These are phyloP conservation scores for Tricharina praecox DNA, from an alignment of 495 filamentous ascomycete species.

Conservation along the genomic window DNA sequence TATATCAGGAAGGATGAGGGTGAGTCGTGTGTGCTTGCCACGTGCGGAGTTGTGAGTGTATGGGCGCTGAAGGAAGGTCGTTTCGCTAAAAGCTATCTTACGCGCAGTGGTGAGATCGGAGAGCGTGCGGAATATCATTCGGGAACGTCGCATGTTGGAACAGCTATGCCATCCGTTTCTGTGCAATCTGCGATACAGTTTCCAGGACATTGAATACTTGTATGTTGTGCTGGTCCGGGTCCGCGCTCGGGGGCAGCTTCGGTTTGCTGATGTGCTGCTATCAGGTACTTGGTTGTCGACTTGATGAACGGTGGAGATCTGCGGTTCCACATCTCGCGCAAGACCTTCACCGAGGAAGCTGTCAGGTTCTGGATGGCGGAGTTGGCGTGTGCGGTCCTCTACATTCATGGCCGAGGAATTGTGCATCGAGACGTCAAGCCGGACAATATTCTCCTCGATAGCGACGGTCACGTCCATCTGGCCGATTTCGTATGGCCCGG, in stretches of 20 bases:
- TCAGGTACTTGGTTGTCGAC: constrained; percentile 91
- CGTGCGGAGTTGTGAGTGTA: neutral
- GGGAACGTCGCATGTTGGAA: constrained; percentile 92
- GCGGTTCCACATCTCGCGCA: constrained; percentile 93
- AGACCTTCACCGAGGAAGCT: constrained; percentile 94
- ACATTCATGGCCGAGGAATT: constrained; percentile 82
- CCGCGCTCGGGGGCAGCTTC: too few relatives aligned
- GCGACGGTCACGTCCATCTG: constrained; percentile 89
- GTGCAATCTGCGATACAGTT: constrained; percentile 96
- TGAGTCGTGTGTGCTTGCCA: constrained; percentile 29
- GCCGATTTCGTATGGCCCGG: constrained; percentile 72
- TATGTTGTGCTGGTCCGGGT: constrained; percentile 34
- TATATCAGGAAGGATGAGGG: constrained; percentile 99
- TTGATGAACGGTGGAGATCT: constrained; percentile 96
- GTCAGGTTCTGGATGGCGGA: constrained; percentile 94
- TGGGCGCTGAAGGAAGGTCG: neutral
- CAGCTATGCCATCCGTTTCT: constrained; percentile 95
- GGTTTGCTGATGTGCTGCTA: constrained; percentile 1
- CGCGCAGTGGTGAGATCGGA: constrained; percentile 78
- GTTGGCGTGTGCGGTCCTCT: constrained; percentile 76
- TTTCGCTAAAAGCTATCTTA: constrained; percentile 8
- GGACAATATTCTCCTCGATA: constrained; percentile 87
- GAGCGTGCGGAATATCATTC: constrained; percentile 93
- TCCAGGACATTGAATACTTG: constrained; percentile 98
- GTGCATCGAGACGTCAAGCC: constrained; percentile 95